Evolutionary conservation across 106 monocot species (phyloP), one percentile per base, ranked within the genome.

Genomic region (Dendrobium chrysotoxum): DNA sequence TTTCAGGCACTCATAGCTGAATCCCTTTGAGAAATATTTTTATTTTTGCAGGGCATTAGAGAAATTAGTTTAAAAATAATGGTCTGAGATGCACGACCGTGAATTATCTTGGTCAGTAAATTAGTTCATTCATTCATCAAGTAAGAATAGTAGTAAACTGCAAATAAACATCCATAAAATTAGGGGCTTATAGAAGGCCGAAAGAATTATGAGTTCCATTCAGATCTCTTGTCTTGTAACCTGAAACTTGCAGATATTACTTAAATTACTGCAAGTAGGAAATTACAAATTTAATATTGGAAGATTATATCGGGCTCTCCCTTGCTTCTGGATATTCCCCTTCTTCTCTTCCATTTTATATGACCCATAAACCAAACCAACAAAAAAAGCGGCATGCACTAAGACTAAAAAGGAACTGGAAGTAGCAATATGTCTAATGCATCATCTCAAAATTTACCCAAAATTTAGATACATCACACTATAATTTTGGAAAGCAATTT

Each of bases 221-320:
- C 2, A 42, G 40, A 84, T 75, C 16, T 28, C 26, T 81, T 91
- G 80, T 91, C 78, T 55, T 81, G 88, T 82, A 82, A 78, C 58
- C 47, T 88, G 92, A 95, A 90, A 84, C 92, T 80, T 81, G 84
- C 80, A 90, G 85, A 82, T 82, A 86, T 75, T 77, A 38, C 87
- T 89, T 31, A 12, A 55, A 86, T 81, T 77, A 73, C 84, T 72
- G 80, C 88, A 92, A 89, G 92, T 90, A 92, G 90, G 87, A 92
- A 89, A 80, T 80, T 86, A 87, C 92, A 92, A 78, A 64, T 68
- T 89, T 83, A 53, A 76, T 95, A 76, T 95, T 75, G 95, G 92
- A 92, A 95, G 92, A 90, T 72, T 87, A 87, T 85, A 90, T 88
- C 90, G 82, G 87, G 83, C n/a, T n/a, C 76, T 86, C 80, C 79